phyloP scores from a whole-genome alignment of 169 alveolate genomes.

The Cryptosporidium sp. region DNA sequence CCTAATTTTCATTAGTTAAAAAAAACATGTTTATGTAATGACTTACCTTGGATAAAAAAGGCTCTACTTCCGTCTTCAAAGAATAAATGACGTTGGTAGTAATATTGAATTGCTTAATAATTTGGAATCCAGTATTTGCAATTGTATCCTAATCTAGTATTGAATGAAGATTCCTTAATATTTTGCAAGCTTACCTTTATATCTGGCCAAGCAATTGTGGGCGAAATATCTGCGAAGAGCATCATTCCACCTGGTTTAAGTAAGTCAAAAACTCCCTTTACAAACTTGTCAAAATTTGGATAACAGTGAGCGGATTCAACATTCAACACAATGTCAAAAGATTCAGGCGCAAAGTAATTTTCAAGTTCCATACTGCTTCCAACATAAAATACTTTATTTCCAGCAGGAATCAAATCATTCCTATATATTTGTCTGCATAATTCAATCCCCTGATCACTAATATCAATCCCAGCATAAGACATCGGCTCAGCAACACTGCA shows the following conservation, averaged over 20 bases:
- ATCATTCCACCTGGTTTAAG: slow-evolving; percentile 73
- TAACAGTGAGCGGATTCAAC: slow-evolving; percentile 74
- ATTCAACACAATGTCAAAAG: slow-evolving; percentile 57
- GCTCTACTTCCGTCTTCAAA: slow-evolving; percentile 70
- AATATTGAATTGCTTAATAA: slow-evolving; percentile 39
- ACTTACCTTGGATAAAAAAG: slow-evolving; percentile 72
- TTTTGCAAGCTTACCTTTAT: slow-evolving; percentile 48
- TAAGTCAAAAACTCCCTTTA: slow-evolving; percentile 58
- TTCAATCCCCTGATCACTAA: slow-evolving; percentile 72
- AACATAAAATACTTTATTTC: slow-evolving; percentile 67
- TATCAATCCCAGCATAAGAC: slow-evolving; percentile 74
- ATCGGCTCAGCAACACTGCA: slow-evolving; percentile 73
- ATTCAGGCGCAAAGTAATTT: slow-evolving; percentile 66
- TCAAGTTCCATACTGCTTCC: slow-evolving; percentile 76
- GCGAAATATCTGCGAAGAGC: slow-evolving; percentile 75
- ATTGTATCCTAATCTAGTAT: slow-evolving; percentile 53
- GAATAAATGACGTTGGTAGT: slow-evolving; percentile 57
- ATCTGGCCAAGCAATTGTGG: slow-evolving; percentile 76
- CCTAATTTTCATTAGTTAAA: background rate
- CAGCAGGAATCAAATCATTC: slow-evolving; percentile 59
- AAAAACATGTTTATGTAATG: background rate
- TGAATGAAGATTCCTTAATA: background rate
- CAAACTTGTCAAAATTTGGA: slow-evolving; percentile 67
- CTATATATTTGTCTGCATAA: slow-evolving; percentile 63
- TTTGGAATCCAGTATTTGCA: slow-evolving; percentile 64